Percentiles rank a stretch among this genome's conserved stretches.
These are phyloP conservation scores for Phytophthora sojae DNA, from an alignment of 352 stramenopile species.

Conservation along the genomic window DNA sequence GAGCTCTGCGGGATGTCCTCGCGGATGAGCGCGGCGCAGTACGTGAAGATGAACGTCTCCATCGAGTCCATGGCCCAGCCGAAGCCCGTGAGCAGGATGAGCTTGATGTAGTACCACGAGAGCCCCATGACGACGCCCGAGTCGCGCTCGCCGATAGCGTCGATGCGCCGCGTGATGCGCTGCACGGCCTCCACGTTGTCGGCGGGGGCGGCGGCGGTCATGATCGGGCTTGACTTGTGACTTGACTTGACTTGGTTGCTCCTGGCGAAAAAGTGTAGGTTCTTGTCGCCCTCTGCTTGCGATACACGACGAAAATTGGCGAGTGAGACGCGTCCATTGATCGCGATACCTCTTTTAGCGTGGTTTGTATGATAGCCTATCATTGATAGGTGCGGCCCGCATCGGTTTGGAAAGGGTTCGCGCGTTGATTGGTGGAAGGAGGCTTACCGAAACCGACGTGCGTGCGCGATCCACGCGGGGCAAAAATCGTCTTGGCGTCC, in stretches of 20 bases:
- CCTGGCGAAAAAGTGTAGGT: slow-evolving; percentile 22
- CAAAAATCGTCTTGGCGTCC: no score
- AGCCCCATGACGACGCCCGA: slow-evolving; percentile 58
- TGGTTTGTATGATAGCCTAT: no score
- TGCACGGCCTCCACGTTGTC: slow-evolving; percentile 63
- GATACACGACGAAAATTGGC: slow-evolving; percentile 29
- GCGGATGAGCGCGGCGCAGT: slow-evolving; percentile 49
- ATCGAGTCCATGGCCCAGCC: slow-evolving; percentile 83
- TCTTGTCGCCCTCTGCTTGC: slow-evolving; percentile 27
- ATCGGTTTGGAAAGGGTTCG: not conserved
- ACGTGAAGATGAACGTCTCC: slow-evolving; percentile 79
- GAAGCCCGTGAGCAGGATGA: slow-evolving; percentile 72
- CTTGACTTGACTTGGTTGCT: not conserved
- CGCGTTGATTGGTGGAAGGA: not conserved
- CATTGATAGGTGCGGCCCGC: not conserved
- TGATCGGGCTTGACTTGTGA: slow-evolving; percentile 5
- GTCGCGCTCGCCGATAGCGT: slow-evolving; percentile 66
- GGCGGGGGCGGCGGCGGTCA: slow-evolving; percentile 8
- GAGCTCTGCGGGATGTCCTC: slow-evolving; percentile 54
- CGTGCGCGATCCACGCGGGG: no score
- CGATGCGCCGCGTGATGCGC: slow-evolving; percentile 72
- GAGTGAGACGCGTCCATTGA: slow-evolving; percentile 7
- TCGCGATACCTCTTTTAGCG: no score
- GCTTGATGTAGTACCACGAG: slow-evolving; percentile 73
- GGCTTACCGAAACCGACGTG: no score